Evolutionary conservation across 2,329 filamentous ascomycete species (phyloP), one percentile per base, ranked within the genome.

Genomic region (Blumeriella jaapii): DNA sequence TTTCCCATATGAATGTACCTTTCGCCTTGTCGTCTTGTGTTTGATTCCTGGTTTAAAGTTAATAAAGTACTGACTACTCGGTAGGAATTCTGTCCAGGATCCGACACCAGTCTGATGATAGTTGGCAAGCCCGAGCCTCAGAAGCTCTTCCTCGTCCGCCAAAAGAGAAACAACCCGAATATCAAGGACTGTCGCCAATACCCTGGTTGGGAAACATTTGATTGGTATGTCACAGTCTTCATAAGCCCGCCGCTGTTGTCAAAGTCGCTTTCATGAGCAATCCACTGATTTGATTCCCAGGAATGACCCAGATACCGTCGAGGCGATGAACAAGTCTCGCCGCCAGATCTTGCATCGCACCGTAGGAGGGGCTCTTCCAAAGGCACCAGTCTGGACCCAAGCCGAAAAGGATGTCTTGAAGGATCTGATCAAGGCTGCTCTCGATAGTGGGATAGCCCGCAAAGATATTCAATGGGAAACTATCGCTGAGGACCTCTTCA

Each of bases 81-180:
- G n/a, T 45, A 35, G 42, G 17, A 45, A 22, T 43, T 45, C 24
- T 12, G 29, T 1, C 25, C 24, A 15, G 43, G 43, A 25, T 28
- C 33, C 4, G 24, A 39, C 14, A 25, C 42, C 0, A 11, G 22
- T 1, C 11, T 25, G 2, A 27, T 33, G 11, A 12, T 28, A n/a
- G 10, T 32, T 6, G 30, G 23, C 8, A n/a, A 11, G 2, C 40
- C 40, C 2, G 38, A 39, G 8, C 20, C 35, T 5, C 41, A 41
- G 3, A 43, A 43, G 15, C 41, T 39, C n/a, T 45, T 43, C 17
- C 14, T 45, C 22, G 11, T 41, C 3, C 37, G 40, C 5, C 20
- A 36, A 10, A 18, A 26, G 15, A 28, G 6, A 7, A 4, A 22
- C 1, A 10, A 43, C 12, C 29, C 35, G 5, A 11, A 7, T 7